phyloP scores from a whole-genome alignment of 2,329 filamentous ascomycete species.

The Diaporthe nobilis region DNA sequence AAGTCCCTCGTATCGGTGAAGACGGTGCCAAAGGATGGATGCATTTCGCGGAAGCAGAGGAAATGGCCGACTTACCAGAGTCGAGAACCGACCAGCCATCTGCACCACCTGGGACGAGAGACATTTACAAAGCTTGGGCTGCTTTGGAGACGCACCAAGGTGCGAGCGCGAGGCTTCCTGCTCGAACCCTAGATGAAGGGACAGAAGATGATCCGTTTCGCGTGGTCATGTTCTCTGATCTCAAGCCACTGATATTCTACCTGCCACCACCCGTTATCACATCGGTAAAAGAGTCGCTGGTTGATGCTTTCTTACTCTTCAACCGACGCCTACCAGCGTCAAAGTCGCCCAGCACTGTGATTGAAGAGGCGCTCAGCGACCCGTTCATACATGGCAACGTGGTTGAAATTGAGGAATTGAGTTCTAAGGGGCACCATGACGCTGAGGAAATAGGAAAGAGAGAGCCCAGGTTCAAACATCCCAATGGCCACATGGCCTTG shows the following conservation, averaged over 20 bases:
- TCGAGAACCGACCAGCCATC: conserved; percentile 47
- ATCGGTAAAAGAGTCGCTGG: conserved; percentile 60
- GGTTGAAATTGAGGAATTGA: conserved; percentile 42
- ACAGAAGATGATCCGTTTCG: conserved; percentile 87
- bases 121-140: conserved; percentile 67
- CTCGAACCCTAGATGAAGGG: conserved; percentile 80
- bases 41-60: conserved; percentile 58
- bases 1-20: conserved; percentile 85
- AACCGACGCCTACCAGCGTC: conserved; percentile 71
- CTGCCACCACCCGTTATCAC: conserved; percentile 58
- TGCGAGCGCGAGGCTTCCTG: conserved; percentile 70
- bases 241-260: conserved; percentile 73
- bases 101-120: conserved; percentile 51
- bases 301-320: conserved; percentile 81
- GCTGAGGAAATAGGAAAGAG: conserved; percentile 32
- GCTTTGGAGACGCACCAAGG: conserved; percentile 67
- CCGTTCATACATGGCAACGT: conserved; percentile 61
- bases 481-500: conserved; percentile 49
- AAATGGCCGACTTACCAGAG: conserved; percentile 58
- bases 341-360: conserved; percentile 44
- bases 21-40: conserved; percentile 78
- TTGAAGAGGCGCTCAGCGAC: conserved; percentile 62
- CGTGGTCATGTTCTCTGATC: conserved; percentile 84
- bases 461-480: conserved; percentile 48
- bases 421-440: not conserved